Conservation (phyloP, 2,329 filamentous ascomycete genomes). For the Claviceps quebecensis region DNA sequence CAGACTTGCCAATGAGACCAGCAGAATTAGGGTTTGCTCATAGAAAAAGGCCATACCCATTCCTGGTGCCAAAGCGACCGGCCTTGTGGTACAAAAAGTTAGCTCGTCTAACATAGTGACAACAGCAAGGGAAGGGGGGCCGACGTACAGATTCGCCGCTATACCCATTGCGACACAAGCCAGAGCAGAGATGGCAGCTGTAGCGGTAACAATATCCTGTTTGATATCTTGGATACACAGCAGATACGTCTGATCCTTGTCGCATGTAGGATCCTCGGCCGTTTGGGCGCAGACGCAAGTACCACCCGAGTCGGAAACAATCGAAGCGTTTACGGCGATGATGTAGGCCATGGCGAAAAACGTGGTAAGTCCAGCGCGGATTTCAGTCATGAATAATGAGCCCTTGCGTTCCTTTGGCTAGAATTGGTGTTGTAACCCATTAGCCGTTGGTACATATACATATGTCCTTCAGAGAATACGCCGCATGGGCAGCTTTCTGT, state of each 20-base stretch:
- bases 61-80: constrained; percentile 26
- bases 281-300: constrained; percentile 57
- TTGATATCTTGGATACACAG: constrained; percentile 52
- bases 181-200: constrained; percentile 67
- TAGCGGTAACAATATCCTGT: constrained; percentile 71
- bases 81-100: constrained; percentile 11
- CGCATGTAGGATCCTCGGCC: constrained; percentile 37
- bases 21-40: neutral
- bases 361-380: constrained; percentile 69
- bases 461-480: neutral
- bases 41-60: constrained; percentile 21
- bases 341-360: constrained; percentile 53
- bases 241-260: constrained; percentile 41
- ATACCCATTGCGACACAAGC: constrained; percentile 74
- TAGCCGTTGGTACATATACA: neutral
- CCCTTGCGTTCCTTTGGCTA: constrained; percentile 58
- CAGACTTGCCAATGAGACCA: neutral
- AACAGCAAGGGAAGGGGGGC: neutral
- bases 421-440: neutral
- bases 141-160: constrained; percentile 55
- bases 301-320: constrained; percentile 51
- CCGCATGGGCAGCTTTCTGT: neutral
- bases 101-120: constrained; percentile 1
- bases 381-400: constrained; percentile 68
- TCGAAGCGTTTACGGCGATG: constrained; percentile 38